Evolutionary conservation across 139 green algal genomes (phyloP).

Genomic region (Closterium sp.): DNA sequence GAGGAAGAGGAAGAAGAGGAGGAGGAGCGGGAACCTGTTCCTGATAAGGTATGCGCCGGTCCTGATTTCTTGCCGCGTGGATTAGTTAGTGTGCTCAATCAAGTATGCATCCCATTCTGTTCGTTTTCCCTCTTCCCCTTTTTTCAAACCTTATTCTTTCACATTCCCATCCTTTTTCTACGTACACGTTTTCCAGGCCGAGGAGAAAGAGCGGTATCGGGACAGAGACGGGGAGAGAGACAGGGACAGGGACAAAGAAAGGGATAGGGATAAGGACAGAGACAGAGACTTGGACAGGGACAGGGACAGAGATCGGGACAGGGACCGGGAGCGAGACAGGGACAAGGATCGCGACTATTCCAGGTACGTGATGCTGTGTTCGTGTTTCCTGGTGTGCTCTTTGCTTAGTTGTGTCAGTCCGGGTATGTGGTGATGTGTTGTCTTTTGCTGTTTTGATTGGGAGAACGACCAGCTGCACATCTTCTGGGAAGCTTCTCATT

Average conservation of each 20-base stretch:
- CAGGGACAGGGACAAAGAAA: not conserved
- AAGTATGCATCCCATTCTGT: too few relatives aligned
- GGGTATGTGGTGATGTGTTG: too few relatives aligned
- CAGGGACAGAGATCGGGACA: not conserved
- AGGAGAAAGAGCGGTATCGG: not conserved
- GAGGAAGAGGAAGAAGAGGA: conserved; percentile 47
- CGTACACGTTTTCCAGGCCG: not conserved
- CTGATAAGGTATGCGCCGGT: not conserved
- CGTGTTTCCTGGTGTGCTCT: too few relatives aligned
- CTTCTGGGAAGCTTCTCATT: not conserved
- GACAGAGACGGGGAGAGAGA: not conserved
- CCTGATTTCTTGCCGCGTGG: too few relatives aligned
- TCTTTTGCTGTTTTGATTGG: too few relatives aligned
- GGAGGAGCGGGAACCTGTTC: not conserved
- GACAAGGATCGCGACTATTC: not conserved
- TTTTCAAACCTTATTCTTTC: not conserved
- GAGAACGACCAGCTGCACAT: not conserved
- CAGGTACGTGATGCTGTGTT: not conserved
- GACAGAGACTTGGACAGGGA: not conserved
- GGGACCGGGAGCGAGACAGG: not conserved
- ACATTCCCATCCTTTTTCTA: not conserved
- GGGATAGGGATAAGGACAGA: too few relatives aligned
- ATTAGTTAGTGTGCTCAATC: too few relatives aligned
- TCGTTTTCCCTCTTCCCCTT: not conserved
- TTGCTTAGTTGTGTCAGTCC: not conserved